Evolutionary conservation across 768 basidiomycete genomes (phyloP).

Genomic region (Boletus barrowsii): DNA sequence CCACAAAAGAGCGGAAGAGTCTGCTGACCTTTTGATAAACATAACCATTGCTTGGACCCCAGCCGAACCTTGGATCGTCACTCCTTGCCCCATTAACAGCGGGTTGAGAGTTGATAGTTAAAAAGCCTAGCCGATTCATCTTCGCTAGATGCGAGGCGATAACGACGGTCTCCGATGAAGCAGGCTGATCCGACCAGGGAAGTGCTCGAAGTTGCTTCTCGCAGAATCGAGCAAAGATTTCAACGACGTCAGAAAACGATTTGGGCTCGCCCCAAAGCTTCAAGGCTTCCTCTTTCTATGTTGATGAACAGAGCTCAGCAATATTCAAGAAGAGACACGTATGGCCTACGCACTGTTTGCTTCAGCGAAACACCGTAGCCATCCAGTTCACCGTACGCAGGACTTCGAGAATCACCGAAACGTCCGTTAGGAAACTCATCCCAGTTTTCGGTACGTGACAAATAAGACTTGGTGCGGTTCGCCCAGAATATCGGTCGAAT

Average conservation of each 20-base stretch:
- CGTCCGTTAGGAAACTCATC: conserved; percentile 99
- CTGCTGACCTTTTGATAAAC: conserved; percentile 85
- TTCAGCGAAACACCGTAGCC: conserved; percentile 94
- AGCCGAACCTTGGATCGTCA: conserved; percentile 83
- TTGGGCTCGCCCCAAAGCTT: conserved; percentile 86
- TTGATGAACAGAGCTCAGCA: conserved; percentile 5
- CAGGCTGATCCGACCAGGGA: conserved; percentile 94
- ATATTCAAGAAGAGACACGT: background rate
- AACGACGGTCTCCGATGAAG: conserved; percentile 76
- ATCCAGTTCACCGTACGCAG: conserved; percentile 97
- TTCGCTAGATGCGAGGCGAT: conserved; percentile 77
- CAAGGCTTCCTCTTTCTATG: conserved; percentile 85
- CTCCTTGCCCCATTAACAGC: conserved; percentile 88
- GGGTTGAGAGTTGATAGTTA: conserved; percentile 97
- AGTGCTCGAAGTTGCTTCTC: conserved; percentile 65
- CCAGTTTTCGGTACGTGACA: conserved; percentile 97
- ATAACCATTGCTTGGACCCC: conserved; percentile 92
- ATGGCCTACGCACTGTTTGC: conserved; percentile 58
- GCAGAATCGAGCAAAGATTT: conserved; percentile 86
- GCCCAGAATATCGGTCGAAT: conserved; percentile 99
- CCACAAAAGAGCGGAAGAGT: background rate
- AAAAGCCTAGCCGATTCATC: conserved; percentile 88
- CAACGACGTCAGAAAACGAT: conserved; percentile 57
- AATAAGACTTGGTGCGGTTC: conserved; percentile 91
- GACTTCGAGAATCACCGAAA: conserved; percentile 95